phyloP scores from a whole-genome alignment of 352 stramenopile species.

The Phytophthora cryptogea region DNA sequence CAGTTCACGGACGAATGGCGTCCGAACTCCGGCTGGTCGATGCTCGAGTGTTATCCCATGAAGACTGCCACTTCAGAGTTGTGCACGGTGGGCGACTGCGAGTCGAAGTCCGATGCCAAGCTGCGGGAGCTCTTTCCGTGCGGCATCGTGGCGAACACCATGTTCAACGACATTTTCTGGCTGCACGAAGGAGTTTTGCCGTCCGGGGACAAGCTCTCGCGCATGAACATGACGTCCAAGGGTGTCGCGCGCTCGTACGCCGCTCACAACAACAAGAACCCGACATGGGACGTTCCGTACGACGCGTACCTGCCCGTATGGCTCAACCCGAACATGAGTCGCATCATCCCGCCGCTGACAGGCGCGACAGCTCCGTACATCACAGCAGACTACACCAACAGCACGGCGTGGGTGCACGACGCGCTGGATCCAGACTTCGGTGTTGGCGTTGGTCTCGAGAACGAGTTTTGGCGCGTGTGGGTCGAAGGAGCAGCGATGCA shows the following conservation, averaged over 20 bases:
- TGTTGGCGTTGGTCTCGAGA: constrained; percentile 63
- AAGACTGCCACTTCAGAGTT: constrained; percentile 37
- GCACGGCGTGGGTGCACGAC: constrained; percentile 72
- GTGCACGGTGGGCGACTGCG: constrained; percentile 50
- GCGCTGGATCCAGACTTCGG: constrained; percentile 45
- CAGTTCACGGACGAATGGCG: constrained; percentile 72
- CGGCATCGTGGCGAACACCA: constrained; percentile 76
- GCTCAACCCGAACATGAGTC: constrained; percentile 76
- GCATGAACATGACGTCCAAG: constrained; percentile 44
- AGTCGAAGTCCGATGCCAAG: constrained; percentile 18
- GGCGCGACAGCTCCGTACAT: constrained; percentile 36
- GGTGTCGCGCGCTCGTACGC: constrained; percentile 54
- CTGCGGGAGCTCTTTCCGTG: constrained; percentile 66
- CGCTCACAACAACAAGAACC: constrained; percentile 68
- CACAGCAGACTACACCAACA: constrained; percentile 74
- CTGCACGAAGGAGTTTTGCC: constrained; percentile 63
- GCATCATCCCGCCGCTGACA: constrained; percentile 57
- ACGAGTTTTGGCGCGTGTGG: constrained; percentile 81
- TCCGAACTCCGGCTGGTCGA: constrained; percentile 26
- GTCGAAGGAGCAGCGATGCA: constrained; percentile 64
- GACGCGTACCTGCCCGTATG: constrained; percentile 63
- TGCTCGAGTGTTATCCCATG: constrained; percentile 59
- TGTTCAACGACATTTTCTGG: constrained; percentile 90
- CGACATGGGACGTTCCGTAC: constrained; percentile 42
- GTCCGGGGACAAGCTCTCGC: constrained; percentile 42